Evolutionary conservation across 2,329 filamentous ascomycete genomes (phyloP), one percentile per base, ranked within the genome.

Genomic region (Xylaria sp.): DNA sequence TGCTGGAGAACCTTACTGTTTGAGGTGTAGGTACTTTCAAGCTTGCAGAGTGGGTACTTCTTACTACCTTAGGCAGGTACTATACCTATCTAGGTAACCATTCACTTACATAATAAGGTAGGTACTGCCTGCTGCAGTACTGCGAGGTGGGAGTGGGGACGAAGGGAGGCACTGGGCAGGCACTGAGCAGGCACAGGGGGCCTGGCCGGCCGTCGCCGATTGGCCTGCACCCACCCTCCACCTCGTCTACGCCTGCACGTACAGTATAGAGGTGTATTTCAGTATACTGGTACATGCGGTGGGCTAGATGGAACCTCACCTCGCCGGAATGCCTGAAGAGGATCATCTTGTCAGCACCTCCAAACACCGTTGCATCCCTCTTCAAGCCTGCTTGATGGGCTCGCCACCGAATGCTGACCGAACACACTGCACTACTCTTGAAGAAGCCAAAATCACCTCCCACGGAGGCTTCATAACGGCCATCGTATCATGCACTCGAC

Each of bases 201-300:
- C 21, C 31, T 38, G 54, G 44, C 58, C 54, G 51, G 62, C 54
- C 13, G 37, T 21, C 48, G 40, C 58, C 62, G 58, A 62, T 62
- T 62, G 54, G 58, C 25, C 31, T 37, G 21, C 33, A 40, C 35
- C 31, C 23, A 29, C 29, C 25, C 46, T 31, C 19, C 13, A 46
- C 41, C n/a, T n/a, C n/a, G n/a, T n/a, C n/a, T n/a, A n/a, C n/a
- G n/a, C n/a, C n/a, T n/a, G n/a, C n/a, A n/a, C n/a, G n/a, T n/a
- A n/a, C n/a, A n/a, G n/a, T n/a, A n/a, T n/a, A n/a, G n/a, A n/a
- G n/a, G 27, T 43, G 7, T 29, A 40, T 44, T 52, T 47, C 54
- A 58, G 41, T 58, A 46, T 5, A 38, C 40, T 52, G 35, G 56
- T 23, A 23, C 27, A n/a, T 29, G 31, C 25, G 31, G 15, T 33